Evolutionary conservation across 306 rosid species (phyloP), one percentile per base, ranked within the genome.

Genomic region (Datisca glomerata): DNA sequence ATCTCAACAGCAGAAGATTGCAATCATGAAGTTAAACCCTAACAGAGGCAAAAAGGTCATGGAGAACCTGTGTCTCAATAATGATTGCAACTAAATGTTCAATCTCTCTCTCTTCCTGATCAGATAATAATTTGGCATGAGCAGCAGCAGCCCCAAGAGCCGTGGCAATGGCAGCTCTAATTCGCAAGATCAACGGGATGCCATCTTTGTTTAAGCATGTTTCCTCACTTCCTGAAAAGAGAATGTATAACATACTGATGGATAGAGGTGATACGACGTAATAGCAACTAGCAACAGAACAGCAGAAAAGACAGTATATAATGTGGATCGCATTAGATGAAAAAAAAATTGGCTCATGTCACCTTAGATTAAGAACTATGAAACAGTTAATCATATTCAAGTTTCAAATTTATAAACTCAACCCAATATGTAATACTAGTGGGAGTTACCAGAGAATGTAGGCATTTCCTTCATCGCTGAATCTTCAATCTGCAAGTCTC

Each of bases 111-210:
- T 80, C 96, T 70, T 91, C 98, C 57, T 78, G 93, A 55, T 80
- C 96, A 5, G 92, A 95, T 51, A 89, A 55, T 68, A 89, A 64
- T 60, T 84, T 84, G 24, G 93, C 77, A 56, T 55, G 93, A 41
- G 92, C 84, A 45, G 95, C 98, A 34, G 96, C 93, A 49, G 93
- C 86, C 10, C 98, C 98, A 44, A 89, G 86, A 18, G 92, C 86
- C 12, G 98, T 80, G 66, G 81, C 91, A 32, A 71, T 58, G 37
- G 81, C 83, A 21, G 96, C 80, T 68, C 93, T 80, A 54, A 89
- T 27, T 24, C 80, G 76, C 55, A 84, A 43, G 24, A 80, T 62
- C 57, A 63, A 36, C 27, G 93, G 93, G 32, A 78, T 63, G 43
- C 25, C 85, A 40, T 76, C 79, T 27, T 49, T 67, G 53, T 61